Evolutionary conservation across 164 flowering plant species (phyloP), one percentile per base, ranked within the genome.

Genomic region (Vitis cinerea): DNA sequence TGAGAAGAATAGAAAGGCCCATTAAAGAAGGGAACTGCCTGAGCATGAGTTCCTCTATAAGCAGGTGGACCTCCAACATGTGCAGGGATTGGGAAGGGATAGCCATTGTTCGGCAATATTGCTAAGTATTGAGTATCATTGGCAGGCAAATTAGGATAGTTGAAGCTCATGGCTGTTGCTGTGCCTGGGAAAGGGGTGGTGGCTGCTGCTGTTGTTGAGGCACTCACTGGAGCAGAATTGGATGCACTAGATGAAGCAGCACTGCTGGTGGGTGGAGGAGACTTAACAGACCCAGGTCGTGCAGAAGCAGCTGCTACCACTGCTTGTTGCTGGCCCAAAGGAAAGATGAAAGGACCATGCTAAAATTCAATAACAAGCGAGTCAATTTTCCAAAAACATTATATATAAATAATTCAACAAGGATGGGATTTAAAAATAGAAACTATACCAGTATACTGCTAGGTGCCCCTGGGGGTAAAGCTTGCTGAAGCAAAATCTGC

Each of bases 71-170:
- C 89, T 2, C 97, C 97, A 14, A 88, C 87, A 69, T 86, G 93
- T 1, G 92, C 75, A 3, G 97, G 91, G 16, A 96, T 78, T 0
- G 97, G 92, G 59, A 92, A 90, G 2, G 94, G 87, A 73, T 92
- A 96, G 0, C 78, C 90, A 76, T 79, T 84, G 71, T 88, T 89
- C 79, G 83, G 98, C 71, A 93, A 65, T 44, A 96, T 87, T 2
- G 99, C 97, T 75, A 93, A 66, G 77, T 88, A 93, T 64, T 88
- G 99, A 10, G 95, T 82, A 63, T 93, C 99, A 80, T 79, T 90
- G n/a, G 83, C 72, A 7, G 90, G 78, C 79, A 91, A 72, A 74
- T 74, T 84, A 7, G 90, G 91, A 72, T 84, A 93, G 73, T 79
- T 90, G 74, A 88, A 92, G 86, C 85, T 89, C 91, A 93, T 75